Base-by-base conservation (phyloP, 805 yeast species). In the Yamadazyma akitaensis region DNA sequence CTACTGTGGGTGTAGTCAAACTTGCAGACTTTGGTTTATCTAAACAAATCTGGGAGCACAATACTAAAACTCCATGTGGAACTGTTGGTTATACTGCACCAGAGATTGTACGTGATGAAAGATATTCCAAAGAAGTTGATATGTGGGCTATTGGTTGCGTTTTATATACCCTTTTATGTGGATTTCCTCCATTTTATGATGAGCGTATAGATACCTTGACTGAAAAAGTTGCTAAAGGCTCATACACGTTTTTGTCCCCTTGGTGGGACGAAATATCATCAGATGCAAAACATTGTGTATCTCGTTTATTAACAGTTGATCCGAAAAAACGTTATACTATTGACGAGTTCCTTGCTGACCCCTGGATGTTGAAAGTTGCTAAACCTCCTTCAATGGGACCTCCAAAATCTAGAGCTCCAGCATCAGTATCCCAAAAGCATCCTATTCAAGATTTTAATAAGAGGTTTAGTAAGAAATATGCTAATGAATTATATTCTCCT, bases 101-200 rank as follows among this genome's bases (percentile, higher is more conserved):
- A 0, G 99, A 94, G 65, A 92, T 94, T 56, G 98, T 94, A 35
- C 83, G 85, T 53, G 98, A 94, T 64, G 96, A 91, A 69, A 77
- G 83, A 40, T 94, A 94, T 62, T 87, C 96, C 1, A 89, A 88
- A 70, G 85, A 90, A 53, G 99, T 94, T 32, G 99, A 94, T 63
- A 88, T 94, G 94, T 94, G 99, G 99, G 97, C 97, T 5, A 73
- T 94, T 45, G 99, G 99, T 0, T 94, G 99, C 68, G 97, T 94
- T 0, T 68, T 94, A 46, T 94, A 94, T 62, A 94, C 98, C 0
- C 72, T 94, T 37, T 70, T 94, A 31, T 94, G 98, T 70, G 99
- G 99, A 3, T 94, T 94, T 68, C 99, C 99, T 1, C 99, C 99
- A 5, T 94, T 94, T 61, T 94, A 90, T 65, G 95, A 88, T 60